Conservation (phyloP, 2,329 filamentous ascomycete species). For the Aspergillus sp. region DNA sequence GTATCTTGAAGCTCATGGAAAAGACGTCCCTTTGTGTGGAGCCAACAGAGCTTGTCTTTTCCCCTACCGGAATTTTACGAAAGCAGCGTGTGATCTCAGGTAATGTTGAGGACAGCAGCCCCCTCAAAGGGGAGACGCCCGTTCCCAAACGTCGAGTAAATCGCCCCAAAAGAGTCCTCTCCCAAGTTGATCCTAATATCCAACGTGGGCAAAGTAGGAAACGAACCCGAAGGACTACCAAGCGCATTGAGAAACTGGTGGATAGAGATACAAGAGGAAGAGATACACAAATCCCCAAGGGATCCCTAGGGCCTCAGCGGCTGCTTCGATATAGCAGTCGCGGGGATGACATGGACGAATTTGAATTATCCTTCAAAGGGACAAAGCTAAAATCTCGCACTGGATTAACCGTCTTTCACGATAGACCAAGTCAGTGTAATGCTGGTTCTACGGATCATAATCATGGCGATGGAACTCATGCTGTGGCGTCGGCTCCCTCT, state of each 20-base stretch:
- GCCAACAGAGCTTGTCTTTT: constrained; percentile 51
- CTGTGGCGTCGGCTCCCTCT: constrained; percentile 21
- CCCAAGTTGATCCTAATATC: constrained; percentile 36
- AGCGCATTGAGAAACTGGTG: constrained; percentile 11
- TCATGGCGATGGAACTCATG: constrained; percentile 3
- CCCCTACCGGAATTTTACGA: constrained; percentile 44
- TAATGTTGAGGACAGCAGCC: constrained; percentile 50
- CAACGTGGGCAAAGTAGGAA: constrained; percentile 31
- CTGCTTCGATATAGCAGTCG: constrained; percentile 22
- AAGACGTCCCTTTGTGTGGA: constrained; percentile 46
- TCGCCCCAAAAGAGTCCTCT: constrained; percentile 36
- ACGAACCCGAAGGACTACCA: constrained; percentile 21
- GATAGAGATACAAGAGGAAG: constrained; percentile 17
- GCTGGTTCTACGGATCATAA: constrained; percentile 14
- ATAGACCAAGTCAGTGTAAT: constrained; percentile 24
- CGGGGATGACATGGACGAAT: constrained; percentile 34
- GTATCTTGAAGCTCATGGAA: constrained; percentile 49
- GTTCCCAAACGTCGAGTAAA: constrained; percentile 39
- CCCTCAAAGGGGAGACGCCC: constrained; percentile 48
- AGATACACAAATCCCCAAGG: constrained; percentile 23
- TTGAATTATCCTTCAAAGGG: constrained; percentile 34
- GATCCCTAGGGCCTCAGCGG: constrained; percentile 20
- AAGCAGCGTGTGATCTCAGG: constrained; percentile 51
- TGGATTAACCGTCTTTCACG: constrained; percentile 42
- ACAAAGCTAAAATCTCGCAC: constrained; percentile 31